A percentile compares a stretch with the other conserved stretches of the same genome.
Conservation (phyloP, 2,329 filamentous ascomycete species). For the Aspergillus sp. region DNA sequence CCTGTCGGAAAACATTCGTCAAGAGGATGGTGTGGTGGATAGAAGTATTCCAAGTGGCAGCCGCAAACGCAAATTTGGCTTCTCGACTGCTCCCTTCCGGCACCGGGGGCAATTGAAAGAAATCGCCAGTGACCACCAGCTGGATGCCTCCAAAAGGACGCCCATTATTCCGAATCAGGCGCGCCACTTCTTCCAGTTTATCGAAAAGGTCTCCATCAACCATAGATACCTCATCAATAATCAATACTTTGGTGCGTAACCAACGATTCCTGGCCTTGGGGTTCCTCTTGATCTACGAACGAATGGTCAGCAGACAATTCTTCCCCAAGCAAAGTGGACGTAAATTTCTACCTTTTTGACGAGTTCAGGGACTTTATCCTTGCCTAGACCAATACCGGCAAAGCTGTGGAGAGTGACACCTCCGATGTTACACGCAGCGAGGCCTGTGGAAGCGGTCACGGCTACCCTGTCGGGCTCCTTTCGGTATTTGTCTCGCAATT, state of each 20-base stretch:
- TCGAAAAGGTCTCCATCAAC: conserved; percentile 96
- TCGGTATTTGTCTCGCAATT: conserved; percentile 71
- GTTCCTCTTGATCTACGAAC: conserved; percentile 68
- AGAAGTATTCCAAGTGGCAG: conserved; percentile 83
- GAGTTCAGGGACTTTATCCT: conserved; percentile 75
- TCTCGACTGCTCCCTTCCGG: conserved; percentile 67
- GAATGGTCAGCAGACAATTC: conserved; percentile 15
- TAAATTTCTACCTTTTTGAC: conserved; percentile 64
- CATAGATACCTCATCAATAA: conserved; percentile 98
- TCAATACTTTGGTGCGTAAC: conserved; percentile 80
- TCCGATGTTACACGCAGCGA: conserved; percentile 95
- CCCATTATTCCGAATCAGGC: conserved; percentile 83
- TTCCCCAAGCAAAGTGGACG: not conserved
- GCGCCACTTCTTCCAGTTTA: conserved; percentile 85
- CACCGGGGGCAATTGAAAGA: conserved; percentile 94
- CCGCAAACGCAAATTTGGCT: conserved; percentile 90
- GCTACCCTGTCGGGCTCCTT: conserved; percentile 81
- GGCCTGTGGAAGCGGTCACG: conserved; percentile 90
- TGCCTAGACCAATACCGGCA: conserved; percentile 89
- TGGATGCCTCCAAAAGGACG: conserved; percentile 95
- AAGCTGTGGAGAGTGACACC: conserved; percentile 96
- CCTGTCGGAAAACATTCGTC: conserved; percentile 94
- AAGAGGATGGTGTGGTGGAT: conserved; percentile 95
- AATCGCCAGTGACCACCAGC: conserved; percentile 91
- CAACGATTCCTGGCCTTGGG: conserved; percentile 84